Evolutionary conservation across 495 filamentous ascomycete genomes (phyloP), one percentile per base, ranked within the genome.

Genomic region (Lasiosphaeriaceae sp.): DNA sequence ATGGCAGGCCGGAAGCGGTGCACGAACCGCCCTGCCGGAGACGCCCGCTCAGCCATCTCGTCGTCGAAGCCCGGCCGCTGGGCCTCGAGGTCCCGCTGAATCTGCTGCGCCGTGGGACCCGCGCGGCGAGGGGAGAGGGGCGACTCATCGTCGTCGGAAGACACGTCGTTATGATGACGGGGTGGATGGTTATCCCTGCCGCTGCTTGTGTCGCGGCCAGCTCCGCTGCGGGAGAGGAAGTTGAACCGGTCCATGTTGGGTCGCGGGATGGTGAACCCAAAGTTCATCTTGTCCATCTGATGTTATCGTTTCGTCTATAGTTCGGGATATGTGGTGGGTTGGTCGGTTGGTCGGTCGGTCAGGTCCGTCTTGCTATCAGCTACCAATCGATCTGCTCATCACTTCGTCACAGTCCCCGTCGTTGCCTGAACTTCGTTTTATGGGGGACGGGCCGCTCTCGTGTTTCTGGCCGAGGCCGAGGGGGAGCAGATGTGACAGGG

Each of bases 1-100:
- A 76, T 55, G 2, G 63, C 35, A 2, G 72, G 72, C 22, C 71
- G 69, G 58, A 72, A 72, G 23, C 69, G 65, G 22, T 52, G 53
- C 31, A 63, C 53, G 63, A 68, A 62, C 41, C 55, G 49, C 0
- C 47, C 14, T 9, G 31, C 24, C 26, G 56, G 57, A 16, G 51
- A 56, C 31, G 60, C 17, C 16, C 68, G 68, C 53, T 71, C 66
- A 12, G 57, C 50, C 69, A 74, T 74, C 52, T 73, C 67, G 9
- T 19, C 14, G 51, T 14, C 39, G 39, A 4, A 4, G 34, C 46
- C 21, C 26, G 39, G 47, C 24, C 22, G 56, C 11, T 60, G 66
- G 4, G 67, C 57, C 56, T 68, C 61, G 47, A 66, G 47, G 52
- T 68, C 65, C 34, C 12, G 17, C 20, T 17, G 39, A 5, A 47